Evolutionary conservation across 2,329 filamentous ascomycete genomes (phyloP), one percentile per base, ranked within the genome.

Genomic region (Blastomyces silverae): DNA sequence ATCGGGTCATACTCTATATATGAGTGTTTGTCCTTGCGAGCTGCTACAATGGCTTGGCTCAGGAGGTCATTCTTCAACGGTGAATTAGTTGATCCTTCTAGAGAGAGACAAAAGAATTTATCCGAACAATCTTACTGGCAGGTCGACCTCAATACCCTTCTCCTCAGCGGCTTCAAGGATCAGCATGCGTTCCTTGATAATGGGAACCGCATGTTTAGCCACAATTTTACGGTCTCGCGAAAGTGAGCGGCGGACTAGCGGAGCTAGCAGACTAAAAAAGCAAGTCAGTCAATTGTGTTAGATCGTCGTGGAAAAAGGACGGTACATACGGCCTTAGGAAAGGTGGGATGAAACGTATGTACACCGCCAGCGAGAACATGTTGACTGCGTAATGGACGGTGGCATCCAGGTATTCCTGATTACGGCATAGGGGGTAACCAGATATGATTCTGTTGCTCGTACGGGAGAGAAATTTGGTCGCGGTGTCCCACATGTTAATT

Each of bases 341-440:
- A 20, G 48, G 44, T 10, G 60, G 67, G 57, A 69, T 68, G 34
- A 69, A 68, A 25, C 67, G 67, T 34, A 65, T 62, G 34, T 67
- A 68, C n/a, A 68, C 31, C 6, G 66, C 67, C 58, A 57, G 46
- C 46, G 67, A 62, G 58, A 69, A 69, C 60, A 69, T 64, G 48
- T 57, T 67, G 22, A 64, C 67, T 10, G 67, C 65, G 37, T 68
- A 69, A 56, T 68, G 61, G 15, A 64, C 65, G n/a, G 67, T 65
- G 13, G 65, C 67, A 63, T 69, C 67, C 15, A 66, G 55, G 58
- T 66, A 69, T 56, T 68, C 67, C 37, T 69, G 63, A 28, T 69
- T 66, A 22, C 65, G 63, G 46, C 67, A 68, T 0, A 69, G 59
- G 20, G 65, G 65, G 53, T 66, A 64, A 25, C 67, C 64, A 15